Conservation (phyloP, 257 asterid genomes). For the Linderniella brevidens region DNA sequence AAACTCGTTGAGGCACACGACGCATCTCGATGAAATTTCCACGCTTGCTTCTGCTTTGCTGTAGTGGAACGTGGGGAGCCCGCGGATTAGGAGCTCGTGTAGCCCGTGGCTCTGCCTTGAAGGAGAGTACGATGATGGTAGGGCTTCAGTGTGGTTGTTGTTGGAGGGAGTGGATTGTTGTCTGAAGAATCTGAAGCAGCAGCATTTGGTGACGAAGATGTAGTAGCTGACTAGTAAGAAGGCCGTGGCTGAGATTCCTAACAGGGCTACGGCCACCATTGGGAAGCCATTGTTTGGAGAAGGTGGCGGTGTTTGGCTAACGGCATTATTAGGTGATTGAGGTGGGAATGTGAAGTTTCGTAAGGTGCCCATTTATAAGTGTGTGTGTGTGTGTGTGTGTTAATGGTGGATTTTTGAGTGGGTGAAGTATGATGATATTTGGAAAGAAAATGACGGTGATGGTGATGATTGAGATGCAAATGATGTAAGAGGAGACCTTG, state of each 20-base stretch:
- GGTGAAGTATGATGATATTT: too few relatives aligned
- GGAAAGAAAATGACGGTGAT: too few relatives aligned
- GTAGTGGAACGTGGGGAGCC: constrained; percentile 50
- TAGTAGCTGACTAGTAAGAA: constrained; percentile 77
- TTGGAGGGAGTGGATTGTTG: constrained; percentile 49
- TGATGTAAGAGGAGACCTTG: too few relatives aligned
- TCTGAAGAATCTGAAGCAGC: constrained; percentile 68
- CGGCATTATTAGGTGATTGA: too few relatives aligned
- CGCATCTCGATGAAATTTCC: constrained; percentile 26
- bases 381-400: too few relatives aligned
- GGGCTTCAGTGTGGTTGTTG: constrained; percentile 28
- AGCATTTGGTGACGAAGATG: constrained; percentile 76
- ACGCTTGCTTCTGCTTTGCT: constrained; percentile 2
- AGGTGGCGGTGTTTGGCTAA: constrained; percentile 16
- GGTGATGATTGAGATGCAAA: too few relatives aligned
- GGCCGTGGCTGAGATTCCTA: constrained; percentile 71
- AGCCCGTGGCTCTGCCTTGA: constrained; percentile 39
- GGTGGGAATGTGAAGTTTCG: constrained; percentile 11
- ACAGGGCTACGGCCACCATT: constrained; percentile 66
- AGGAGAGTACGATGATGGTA: constrained; percentile 17
- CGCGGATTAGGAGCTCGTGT: constrained; percentile 40
- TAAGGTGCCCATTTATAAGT: too few relatives aligned
- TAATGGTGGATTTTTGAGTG: too few relatives aligned
- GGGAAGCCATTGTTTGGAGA: constrained; percentile 51
- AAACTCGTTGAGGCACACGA: constrained; percentile 71